These are phyloP conservation scores for Cyberlindnera mrakii DNA, from an alignment of 805 yeast genomes.

Conservation along the genomic window DNA sequence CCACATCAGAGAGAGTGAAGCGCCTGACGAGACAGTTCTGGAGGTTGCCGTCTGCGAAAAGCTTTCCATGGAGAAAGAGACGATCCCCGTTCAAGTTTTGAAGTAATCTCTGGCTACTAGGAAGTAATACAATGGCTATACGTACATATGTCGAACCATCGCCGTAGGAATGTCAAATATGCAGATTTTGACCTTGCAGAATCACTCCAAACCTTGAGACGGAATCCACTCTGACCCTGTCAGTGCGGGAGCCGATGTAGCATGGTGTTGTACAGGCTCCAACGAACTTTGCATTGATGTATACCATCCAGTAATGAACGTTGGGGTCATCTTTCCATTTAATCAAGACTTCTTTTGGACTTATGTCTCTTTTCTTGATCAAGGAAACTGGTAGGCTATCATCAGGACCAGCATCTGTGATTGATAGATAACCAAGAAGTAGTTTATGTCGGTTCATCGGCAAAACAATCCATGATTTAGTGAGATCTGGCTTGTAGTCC, in stretches of 20 bases:
- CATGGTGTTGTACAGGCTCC: constrained; percentile 16
- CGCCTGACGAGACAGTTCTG: not conserved
- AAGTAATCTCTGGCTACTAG: no score
- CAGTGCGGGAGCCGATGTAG: constrained; percentile 9
- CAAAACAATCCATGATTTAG: constrained; percentile 2
- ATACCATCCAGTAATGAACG: constrained; percentile 26
- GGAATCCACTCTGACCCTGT: constrained; percentile 18
- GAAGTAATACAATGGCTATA: no score
- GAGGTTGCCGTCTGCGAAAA: constrained; percentile 2
- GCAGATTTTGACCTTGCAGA: constrained; percentile 13
- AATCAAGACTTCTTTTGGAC: constrained; percentile 9
- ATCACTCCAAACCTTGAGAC: constrained; percentile 18
- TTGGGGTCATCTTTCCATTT: constrained; percentile 20
- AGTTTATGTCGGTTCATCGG: constrained; percentile 1
- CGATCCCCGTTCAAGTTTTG: not conserved
- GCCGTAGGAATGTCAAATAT: constrained; percentile 6
- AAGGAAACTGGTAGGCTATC: not conserved
- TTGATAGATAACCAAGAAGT: not conserved
- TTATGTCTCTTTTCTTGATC: constrained; percentile 6
- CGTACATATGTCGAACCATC: not conserved
- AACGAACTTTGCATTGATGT: constrained; percentile 24
- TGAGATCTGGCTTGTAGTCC: not conserved
- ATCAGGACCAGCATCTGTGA: constrained; percentile 9
- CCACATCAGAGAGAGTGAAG: constrained; percentile 1
- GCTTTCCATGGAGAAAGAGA: not conserved